Conservation (phyloP, 106 monocot species). For the Acorus gramineus region DNA sequence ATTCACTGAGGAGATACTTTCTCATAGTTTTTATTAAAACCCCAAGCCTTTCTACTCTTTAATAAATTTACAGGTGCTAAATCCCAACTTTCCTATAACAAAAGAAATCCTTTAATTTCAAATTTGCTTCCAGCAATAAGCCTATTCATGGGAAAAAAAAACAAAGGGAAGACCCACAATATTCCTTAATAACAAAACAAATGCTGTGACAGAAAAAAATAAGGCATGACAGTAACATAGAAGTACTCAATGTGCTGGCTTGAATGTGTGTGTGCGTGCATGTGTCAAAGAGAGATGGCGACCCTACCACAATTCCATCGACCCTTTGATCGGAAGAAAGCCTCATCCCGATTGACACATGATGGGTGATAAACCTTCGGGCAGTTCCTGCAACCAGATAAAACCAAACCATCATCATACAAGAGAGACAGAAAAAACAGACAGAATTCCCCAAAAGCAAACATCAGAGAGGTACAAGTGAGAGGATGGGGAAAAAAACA, state of each 20-base stretch:
- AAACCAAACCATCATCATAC: neutral
- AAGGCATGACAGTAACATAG: neutral
- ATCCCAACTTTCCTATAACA: no score
- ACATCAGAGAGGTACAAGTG: neutral
- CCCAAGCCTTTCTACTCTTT: no score
- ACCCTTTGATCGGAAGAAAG: conserved; percentile 41
- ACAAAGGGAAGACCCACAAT: no score
- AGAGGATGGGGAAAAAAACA: neutral
- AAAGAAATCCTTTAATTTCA: no score
- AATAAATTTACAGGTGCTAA: no score
- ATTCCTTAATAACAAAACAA: no score
- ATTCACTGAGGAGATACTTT: no score
- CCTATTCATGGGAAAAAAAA: no score
- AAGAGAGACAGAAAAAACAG: neutral
- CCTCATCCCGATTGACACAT: conserved; percentile 66
- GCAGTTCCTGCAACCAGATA: conserved; percentile 36
- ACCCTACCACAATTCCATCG: conserved; percentile 62
- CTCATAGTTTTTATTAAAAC: no score
- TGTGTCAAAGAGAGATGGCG: neutral
- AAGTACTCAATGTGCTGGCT: no score
- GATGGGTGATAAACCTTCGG: conserved; percentile 63
- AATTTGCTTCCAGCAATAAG: no score
- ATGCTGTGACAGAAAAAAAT: neutral
- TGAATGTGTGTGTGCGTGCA: no score
- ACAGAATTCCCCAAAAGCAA: neutral